Evolutionary conservation across 805 yeast genomes (phyloP), one percentile per base, ranked within the genome.

Genomic region (Kregervanrija delftensis): DNA sequence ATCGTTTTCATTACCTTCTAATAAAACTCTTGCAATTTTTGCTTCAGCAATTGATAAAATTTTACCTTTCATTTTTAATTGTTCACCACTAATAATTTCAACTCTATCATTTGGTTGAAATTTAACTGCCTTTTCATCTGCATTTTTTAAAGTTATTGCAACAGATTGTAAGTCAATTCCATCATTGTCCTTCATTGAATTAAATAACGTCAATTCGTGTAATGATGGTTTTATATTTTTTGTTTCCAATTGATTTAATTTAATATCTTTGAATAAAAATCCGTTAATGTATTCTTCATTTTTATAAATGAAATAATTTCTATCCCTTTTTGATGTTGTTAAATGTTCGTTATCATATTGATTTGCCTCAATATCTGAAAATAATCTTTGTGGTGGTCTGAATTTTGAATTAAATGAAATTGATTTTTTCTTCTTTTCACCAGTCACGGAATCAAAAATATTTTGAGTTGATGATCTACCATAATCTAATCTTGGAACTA

Each of bases 61-160:
- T 42, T 75, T 74, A 66, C 97, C 99, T 43, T 76, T 74, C 48
- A 95, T 78, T 48, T 91, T 95, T 39, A 90, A 80, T 66, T 90
- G 97, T 67, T 93, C 99, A 61, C 99, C 99, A 51, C 81, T 79
- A 42, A 86, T 74, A 40, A 93, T 86, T 65, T 90, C 96, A 40
- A 93, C 96, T 54, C 86, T 77, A 63, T 93, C 99, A 53, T 96
- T 97, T 5, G 95, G 87, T 63, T 88, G 96, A 69, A 90, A 91
- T 3, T 73, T 65, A 32, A 79, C 72, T 30, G 74, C 67, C 16
- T 76, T 71, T 33, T 74, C 74, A 43, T 77, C 71, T 2, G 79
- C 69, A 50, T 77, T 77, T 59, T 86, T 86, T 54, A 93, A 72
- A n/a, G 87, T 78, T 50, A 89, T 87, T 1, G 96, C 93, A 53